Percentiles rank a stretch among this genome's conserved stretches.
These are phyloP conservation scores for Diaporthe citri DNA, from an alignment of 2,329 filamentous ascomycete genomes.

Conservation along the genomic window DNA sequence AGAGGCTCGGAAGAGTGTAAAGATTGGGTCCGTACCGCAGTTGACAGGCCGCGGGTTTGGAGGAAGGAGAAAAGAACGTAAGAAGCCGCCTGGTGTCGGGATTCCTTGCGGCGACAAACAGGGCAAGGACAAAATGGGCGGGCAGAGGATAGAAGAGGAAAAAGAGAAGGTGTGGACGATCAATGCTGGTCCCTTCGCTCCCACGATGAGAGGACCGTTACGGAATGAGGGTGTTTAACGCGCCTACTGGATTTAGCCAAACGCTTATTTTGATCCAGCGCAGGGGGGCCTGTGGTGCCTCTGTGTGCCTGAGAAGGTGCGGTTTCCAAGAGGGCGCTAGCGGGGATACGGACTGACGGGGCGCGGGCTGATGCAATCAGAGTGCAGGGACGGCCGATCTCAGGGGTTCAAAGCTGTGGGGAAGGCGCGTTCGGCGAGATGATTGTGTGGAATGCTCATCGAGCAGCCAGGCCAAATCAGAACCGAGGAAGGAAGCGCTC, in stretches of 20 bases:
- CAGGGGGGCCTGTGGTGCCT: conserved; percentile 16
- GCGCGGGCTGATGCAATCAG: conserved; percentile 34
- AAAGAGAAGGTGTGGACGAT: conserved; percentile 37
- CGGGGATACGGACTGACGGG: conserved; percentile 13
- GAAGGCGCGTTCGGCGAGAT: conserved; percentile 27
- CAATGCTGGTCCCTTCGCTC: conserved; percentile 17
- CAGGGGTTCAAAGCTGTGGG: conserved; percentile 36
- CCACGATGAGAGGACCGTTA: conserved; percentile 19
- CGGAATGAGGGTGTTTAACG: conserved; percentile 36
- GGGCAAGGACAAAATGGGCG: conserved; percentile 18
- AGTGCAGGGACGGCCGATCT: conserved; percentile 32
- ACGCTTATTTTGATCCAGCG: conserved; percentile 29
- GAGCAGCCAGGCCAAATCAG: conserved; percentile 27
- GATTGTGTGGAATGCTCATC: conserved; percentile 33
- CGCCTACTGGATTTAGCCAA: conserved; percentile 37
- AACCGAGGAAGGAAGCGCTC: conserved; percentile 1
- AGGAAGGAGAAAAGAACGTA: conserved; percentile 25
- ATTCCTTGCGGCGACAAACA: neutral
- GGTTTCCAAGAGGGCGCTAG: conserved; percentile 30
- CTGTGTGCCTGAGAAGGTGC: conserved; percentile 31
- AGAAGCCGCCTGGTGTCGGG: conserved; percentile 1
- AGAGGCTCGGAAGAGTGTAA: conserved; percentile 26
- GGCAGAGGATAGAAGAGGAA: conserved; percentile 25
- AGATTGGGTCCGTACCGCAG: conserved; percentile 23
- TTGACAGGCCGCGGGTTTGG: neutral